Evolutionary conservation across 176 grass and related monocot species (phyloP), one percentile per base, ranked within the genome.

Genomic region (Thinopyrum elongatum): DNA sequence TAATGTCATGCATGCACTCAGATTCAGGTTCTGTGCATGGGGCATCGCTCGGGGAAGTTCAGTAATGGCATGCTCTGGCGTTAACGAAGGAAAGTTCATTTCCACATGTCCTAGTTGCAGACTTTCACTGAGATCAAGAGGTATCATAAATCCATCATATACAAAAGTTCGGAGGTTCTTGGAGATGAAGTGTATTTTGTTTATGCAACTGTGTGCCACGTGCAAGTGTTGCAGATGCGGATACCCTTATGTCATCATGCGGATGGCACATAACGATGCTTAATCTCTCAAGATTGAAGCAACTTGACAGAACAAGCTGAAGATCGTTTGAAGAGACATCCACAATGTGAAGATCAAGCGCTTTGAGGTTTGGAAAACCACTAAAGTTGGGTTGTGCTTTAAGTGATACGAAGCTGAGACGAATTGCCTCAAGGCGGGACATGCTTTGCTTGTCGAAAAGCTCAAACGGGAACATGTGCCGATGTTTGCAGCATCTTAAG

Each of bases 161-260:
- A 67, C 65, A 19, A 67, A 67, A 67, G 29, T 67, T 33, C 29
- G 16, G 15, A 67, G 65, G 29, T 67, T 33, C 65, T 67, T 67
- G 65, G 65, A 67, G 65, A 67, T 19, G 65, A 67, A 67, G 65
- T 67, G 65, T 67, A 67, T 67, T 67, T 67, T 67, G 65, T 67
- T 19, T 67, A 67, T 67, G 65, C 31, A 16, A 67, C 15, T 33
- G 65, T 33, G 29, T 15, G 65, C 28, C 14, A 67, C 65, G 31
- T 67, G 65, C 65, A 67, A 67, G 29, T 67, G 29, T 30, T 33
- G 65, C 65, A 67, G 65, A 31, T 2, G 65, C 29, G 29, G 65
- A 67, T 7, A 67, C 65, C 31, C 13, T 33, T 67, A 67, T 29
- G 65, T 67, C 29, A 67, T 33, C 65, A 67, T 19, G 7, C 15